Base-by-base conservation (phyloP, 2,329 filamentous ascomycete genomes). In the Pseudodiploospora longispora region DNA sequence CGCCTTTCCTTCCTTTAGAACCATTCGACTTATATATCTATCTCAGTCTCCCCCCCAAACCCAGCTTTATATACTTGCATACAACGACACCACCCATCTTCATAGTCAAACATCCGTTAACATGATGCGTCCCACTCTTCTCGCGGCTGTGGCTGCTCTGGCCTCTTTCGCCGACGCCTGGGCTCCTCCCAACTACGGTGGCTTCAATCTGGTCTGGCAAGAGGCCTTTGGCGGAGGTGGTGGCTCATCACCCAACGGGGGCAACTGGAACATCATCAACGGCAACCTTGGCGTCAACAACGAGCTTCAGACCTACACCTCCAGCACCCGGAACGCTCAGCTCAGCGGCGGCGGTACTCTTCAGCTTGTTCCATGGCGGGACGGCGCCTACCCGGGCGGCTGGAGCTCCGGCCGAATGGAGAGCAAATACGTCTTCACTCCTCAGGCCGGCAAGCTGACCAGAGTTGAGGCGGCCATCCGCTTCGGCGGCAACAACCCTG, bases 341-440 rank as follows among this genome's bases (percentile, higher is more conserved):
- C 59, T 73, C 40, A 74, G 67, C 32, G 75, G 75, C 31, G 65
- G 66, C 33, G 61, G 62, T 38, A 73, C 74, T 0, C 55, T 79
- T 3, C 73, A 77, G 54, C 58, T 80, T 38, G 63, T 77, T 29
- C 75, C 76, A 2, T 63, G 61, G 49, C 62, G 63, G 41, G 62
- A 66, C 12, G 45, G 57, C 4, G 50, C 52, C 3, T 65, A 64
- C 2, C 52, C 57, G 29, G 46, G 46, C 3, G 57, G 57, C n/a
- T 80, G 76, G 76, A 76, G 73, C 0, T 79, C 76, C 1, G 72
- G 63, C 32, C 72, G 75, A 10, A 67, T 80, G 52, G 75, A 80
- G 61, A 67, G 68, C 49, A 68, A 63, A 44, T 64, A 61, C 40
- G 62, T 66, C 29, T 69, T 74, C 50, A 74, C 69, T 1, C 75